Conservation (phyloP, 2,329 filamentous ascomycete genomes). For the Pseudofabraea citricarpa region DNA sequence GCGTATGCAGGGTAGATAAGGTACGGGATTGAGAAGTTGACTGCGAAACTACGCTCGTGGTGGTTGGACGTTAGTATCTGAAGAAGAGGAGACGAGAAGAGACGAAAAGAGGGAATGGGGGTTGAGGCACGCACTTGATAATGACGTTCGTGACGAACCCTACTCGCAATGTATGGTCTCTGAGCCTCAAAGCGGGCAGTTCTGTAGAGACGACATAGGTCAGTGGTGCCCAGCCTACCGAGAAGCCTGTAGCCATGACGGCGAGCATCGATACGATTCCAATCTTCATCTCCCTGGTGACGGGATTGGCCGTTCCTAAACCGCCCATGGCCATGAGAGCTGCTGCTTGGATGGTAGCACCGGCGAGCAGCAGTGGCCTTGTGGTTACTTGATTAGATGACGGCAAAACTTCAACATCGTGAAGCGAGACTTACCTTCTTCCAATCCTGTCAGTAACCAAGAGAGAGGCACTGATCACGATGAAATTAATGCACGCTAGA, state of each 20-base stretch:
- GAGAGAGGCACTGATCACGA: not conserved
- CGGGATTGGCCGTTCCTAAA: not conserved
- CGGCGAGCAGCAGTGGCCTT: not conserved
- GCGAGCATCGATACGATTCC: slow-evolving; percentile 3
- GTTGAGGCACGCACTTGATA: not conserved
- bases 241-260: slow-evolving; percentile 1
- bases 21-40: slow-evolving; percentile 33
- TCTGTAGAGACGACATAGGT: slow-evolving; percentile 19
- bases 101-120: not conserved
- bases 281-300: not conserved
- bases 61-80: not conserved
- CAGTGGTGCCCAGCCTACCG: slow-evolving; percentile 4
- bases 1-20: slow-evolving; percentile 32
- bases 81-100: not conserved
- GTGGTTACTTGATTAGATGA: not conserved
- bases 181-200: slow-evolving; percentile 10
- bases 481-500: not conserved
- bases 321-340: slow-evolving; percentile 3
- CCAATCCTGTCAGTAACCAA: not conserved
- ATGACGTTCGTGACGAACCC: slow-evolving; percentile 3
- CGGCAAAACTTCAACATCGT: not conserved
- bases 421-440: not conserved
- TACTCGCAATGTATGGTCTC: slow-evolving; percentile 1
- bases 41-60: slow-evolving; percentile 16
- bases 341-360: not conserved